These are phyloP conservation scores for Anthostomella pinea DNA, from an alignment of 2,329 filamentous ascomycete genomes.

Conservation along the genomic window DNA sequence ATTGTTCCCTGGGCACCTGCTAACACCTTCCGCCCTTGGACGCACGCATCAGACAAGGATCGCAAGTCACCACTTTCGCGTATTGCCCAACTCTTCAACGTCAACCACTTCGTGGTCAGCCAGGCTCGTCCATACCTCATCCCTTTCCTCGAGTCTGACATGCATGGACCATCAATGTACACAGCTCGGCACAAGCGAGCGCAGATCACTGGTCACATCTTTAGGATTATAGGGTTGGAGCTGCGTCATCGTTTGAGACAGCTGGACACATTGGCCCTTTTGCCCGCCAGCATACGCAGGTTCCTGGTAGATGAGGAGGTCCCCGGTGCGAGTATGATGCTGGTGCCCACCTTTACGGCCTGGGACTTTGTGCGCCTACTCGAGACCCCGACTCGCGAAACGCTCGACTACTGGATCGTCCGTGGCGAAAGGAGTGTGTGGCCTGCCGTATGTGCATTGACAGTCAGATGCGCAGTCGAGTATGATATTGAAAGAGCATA, in stretches of 20 bases:
- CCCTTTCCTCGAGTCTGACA: slow-evolving; percentile 77
- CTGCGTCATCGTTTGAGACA: slow-evolving; percentile 78
- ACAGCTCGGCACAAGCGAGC: slow-evolving; percentile 57
- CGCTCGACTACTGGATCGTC: slow-evolving; percentile 79
- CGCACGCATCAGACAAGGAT: slow-evolving; percentile 62
- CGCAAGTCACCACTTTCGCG: slow-evolving; percentile 64
- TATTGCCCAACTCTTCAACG: slow-evolving; percentile 81
- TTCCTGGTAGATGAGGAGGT: slow-evolving; percentile 82
- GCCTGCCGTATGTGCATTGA: slow-evolving; percentile 81
- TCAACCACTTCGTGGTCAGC: slow-evolving; percentile 92
- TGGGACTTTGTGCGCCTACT: slow-evolving; percentile 74
- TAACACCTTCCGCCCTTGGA: slow-evolving; percentile 67
- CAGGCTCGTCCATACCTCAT: slow-evolving; percentile 88
- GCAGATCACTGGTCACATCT: slow-evolving; percentile 56
- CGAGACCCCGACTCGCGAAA: slow-evolving; percentile 75
- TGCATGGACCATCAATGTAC: slow-evolving; percentile 68
- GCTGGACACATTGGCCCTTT: slow-evolving; percentile 70
- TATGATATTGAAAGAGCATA: slow-evolving; percentile 85
- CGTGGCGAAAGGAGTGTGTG: slow-evolving; percentile 85
- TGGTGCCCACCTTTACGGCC: slow-evolving; percentile 75
- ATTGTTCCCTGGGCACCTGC: slow-evolving; percentile 72
- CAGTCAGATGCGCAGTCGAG: slow-evolving; percentile 80
- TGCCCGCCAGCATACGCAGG: slow-evolving; percentile 67
- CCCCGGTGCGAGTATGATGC: slow-evolving; percentile 72
- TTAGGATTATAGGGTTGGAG: slow-evolving; percentile 71